Base-by-base conservation (phyloP, 2,329 filamentous ascomycete species). In the Fusarium verticillioides region DNA sequence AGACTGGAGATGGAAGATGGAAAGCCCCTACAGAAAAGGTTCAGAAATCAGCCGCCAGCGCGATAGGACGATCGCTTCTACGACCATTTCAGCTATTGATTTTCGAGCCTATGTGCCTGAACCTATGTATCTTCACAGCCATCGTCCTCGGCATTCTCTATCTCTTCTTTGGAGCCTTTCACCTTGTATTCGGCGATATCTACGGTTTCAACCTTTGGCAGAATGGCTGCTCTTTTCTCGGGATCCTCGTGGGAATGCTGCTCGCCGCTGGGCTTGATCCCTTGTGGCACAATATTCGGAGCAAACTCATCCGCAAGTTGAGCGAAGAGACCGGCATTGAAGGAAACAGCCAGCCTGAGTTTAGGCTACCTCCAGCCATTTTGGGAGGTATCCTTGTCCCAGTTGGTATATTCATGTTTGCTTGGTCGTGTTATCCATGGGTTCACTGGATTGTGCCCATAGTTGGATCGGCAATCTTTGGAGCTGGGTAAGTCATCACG, bases 101-200 rank as follows among this genome's bases (percentile, higher is more conserved):
- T 56, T 88, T 93, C 60, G 94, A 97, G 84, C 94, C 93, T 73
- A 98, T 97, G 94, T 93, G 92, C 67, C 85, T 96, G 64, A 90
- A 91, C 74, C 89, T 98, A 32, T 96, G 94, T 81, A 83, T 96
- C 28, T 93, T 95, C 76, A 94, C 93, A 2, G 94, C 94, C 43
- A 89, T 98, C 60, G 85, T 97, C n/a, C 86, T 97, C 12, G 95
- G 95, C 9, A 92, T 97, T 49, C 84, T 97, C 5, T 97, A 97
- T 79, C 89, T 97, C 43, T 97, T 97, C 85, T 97, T 97, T 80
- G 94, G 94, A 26, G 94, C 95, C 1, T 97, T 97, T 77, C 89
- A 92, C 9, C 84, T 97, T 49, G 91, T 97, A 21, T 97, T 97
- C 78, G 81, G 86, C 32, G 88, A 87, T 49, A 91, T 93, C 52